Base-by-base conservation (phyloP, 208 protist genomes). In the Crithidia sp. region DNA sequence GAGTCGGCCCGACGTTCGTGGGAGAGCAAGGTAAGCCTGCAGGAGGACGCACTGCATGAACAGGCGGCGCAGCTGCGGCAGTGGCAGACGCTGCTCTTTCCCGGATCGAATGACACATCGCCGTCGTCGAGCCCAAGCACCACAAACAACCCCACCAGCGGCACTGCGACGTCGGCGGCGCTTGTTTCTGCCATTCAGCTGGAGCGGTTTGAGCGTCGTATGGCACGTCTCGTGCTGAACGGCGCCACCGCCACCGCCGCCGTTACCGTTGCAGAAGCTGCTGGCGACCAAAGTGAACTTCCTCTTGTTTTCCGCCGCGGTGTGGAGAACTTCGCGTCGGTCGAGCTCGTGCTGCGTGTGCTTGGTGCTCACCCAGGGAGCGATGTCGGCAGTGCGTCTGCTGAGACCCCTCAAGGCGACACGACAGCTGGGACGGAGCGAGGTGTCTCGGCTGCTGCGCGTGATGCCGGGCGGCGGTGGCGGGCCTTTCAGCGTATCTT, bases 401-500 rank as follows among this genome's bases (percentile, higher is more conserved):
- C 39, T 5, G 62, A 56, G 4, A 12, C 16, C 8, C 8, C 58
- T 37, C 17, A 54, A 13, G 28, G 9, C 4, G 19, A 17, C 13
- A 59, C 74, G 52, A 3, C 14, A 43, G 17, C 41, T 39, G 12
- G 17, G 4, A 45, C 13, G 7, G 7, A 45, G 16, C 16, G 60
- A 17, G 16, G 41, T 2, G 41, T 19, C 3, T 37, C 54, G 4
- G 54, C 53, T 39, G 71, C 62, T 3, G 50, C 69, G 47, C 54
- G 71, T 44, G 68, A 66, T 4, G 68, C 80, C 16, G 57, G 19
- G 2, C 71, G 85, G 60, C 90, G 90, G 4, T 95, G 86, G 85
- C 54, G 54, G 9, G 81, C 87, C 10, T 91, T 92, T 55, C 87
- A 95, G 64, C 68, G 79, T 10, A 80, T 91, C 36, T 95, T 87